Evolutionary conservation across 176 grass and related monocot species (phyloP), one percentile per base, ranked within the genome.

Genomic region (Eragrostis curvula): DNA sequence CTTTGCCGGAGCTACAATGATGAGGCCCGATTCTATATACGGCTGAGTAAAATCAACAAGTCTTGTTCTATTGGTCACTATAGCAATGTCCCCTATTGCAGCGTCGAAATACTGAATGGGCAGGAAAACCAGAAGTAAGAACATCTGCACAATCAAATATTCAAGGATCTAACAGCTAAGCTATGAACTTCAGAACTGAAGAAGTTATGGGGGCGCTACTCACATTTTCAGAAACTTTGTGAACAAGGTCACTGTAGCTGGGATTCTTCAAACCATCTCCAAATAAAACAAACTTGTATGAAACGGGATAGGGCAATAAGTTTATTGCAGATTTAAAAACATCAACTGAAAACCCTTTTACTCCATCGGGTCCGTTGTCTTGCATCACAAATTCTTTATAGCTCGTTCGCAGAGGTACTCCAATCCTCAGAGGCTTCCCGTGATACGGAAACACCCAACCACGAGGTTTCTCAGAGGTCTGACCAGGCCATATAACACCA

Each of bases 21-120:
- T 66, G 57, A 93, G 86, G 56, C 94, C 94, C 10, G 94, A 97
- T 79, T 97, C 88, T 68, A 70, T 87, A 66, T 93, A 97, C 2
- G 94, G 94, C 66, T 97, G 94, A 53, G 94, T 97, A 84, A 97
- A 97, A 85, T 97, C 94, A 47, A 93, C 94, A 68, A 93, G 42
- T 80, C 83, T 93, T 80, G 94, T 93, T 84, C 94, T 87, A 80
- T 87, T 93, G 15, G 83, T 93, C 60, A 87, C 88, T 52, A 97
- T 97, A 36, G 94, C 30, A 49, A 97, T 93, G 80, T 97, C 94
- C 67, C 94, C 94, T 59, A 97, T 87, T 39, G 90, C 94, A 66
- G 90, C 94, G 8, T 93, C 90, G 41, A 97, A 97, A 75, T 80
- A 86, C 94, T 97, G 41, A 75, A 41, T 58, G 66, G 25, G n/a